Base-by-base conservation (phyloP, 805 yeast genomes). In the Candida chilensis region DNA sequence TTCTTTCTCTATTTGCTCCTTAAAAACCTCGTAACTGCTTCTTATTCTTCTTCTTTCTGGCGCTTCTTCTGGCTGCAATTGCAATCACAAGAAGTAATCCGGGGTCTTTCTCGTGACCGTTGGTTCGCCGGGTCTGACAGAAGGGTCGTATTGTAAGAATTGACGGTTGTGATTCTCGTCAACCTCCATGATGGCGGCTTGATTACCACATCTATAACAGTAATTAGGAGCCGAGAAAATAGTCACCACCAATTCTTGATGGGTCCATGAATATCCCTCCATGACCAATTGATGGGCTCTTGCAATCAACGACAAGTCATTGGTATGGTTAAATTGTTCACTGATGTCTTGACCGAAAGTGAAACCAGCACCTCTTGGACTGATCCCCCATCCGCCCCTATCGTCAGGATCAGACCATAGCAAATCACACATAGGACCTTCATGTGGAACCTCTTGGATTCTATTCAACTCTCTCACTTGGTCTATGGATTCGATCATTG, bases 281-380 rank as follows among this genome's bases (percentile, higher is more conserved):
- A 88, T 88, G n/a, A 87, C 95, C 53, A 87, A 69, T 60, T 87
- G 96, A 64, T 87, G 96, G 7, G 96, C 96, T 60, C 96, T 75
- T 17, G 96, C 95, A 39, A 88, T 81, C 38, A 88, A 63, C 31
- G 82, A 69, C 40, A 88, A 64, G 40, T 81, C 87, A 53, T 88
- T 88, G 13, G 87, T 79, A 58, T 87, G 95, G 52, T 88, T 88
- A 60, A 88, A 88, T 50, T 86, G 94, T 52, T 84, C 94, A 42
- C 88, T 74, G 46, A 87, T 85, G 64, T 88, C 95, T 61, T 81
- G 94, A 45, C 96, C 96, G 73, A 88, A 88, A 48, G 95, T 85
- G 78, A 83, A 88, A 56, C 96, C 96, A 38, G 96, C 96, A 67
- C 96, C 96, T 74, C 96, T 77, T 57, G 96, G 95, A 50, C 92